These are phyloP conservation scores for Rubia yunnanensis DNA, from an alignment of 257 asterid species.

Conservation along the genomic window DNA sequence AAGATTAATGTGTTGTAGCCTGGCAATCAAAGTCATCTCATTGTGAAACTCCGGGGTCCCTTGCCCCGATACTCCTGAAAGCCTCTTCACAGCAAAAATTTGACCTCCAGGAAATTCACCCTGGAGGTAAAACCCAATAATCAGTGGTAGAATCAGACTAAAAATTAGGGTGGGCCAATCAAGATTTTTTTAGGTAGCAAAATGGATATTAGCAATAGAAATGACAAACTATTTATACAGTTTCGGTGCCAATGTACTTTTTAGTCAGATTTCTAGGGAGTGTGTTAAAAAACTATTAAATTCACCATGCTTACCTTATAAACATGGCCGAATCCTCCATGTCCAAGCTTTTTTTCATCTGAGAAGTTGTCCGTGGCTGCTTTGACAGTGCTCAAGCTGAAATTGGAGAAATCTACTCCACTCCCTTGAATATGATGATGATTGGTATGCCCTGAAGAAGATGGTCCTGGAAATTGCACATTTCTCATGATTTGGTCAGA, in stretches of 20 bases:
- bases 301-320: constrained; percentile 58
- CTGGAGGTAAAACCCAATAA: constrained; percentile 22
- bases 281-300: no score
- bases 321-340: constrained; percentile 89
- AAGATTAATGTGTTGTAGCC: constrained; percentile 74
- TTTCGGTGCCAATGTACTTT: not conserved
- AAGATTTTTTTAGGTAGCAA: no score
- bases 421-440: constrained; percentile 38
- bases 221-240: not conserved
- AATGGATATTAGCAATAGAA: no score
- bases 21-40: constrained; percentile 66
- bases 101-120: constrained; percentile 58
- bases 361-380: constrained; percentile 60
- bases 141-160: not conserved
- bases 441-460: constrained; percentile 35
- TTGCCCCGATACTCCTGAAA: constrained; percentile 66
- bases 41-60: constrained; percentile 76
- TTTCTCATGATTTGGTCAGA: constrained; percentile 25
- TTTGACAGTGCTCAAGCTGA: constrained; percentile 43
- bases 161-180: no score
- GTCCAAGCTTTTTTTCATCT: constrained; percentile 59
- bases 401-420: constrained; percentile 48
- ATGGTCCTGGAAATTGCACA: constrained; percentile 28
- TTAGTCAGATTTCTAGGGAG: not conserved
- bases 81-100: constrained; percentile 76